phyloP scores from a whole-genome alignment of 108 stramenopile genomes.

The Craspedostauros australis region DNA sequence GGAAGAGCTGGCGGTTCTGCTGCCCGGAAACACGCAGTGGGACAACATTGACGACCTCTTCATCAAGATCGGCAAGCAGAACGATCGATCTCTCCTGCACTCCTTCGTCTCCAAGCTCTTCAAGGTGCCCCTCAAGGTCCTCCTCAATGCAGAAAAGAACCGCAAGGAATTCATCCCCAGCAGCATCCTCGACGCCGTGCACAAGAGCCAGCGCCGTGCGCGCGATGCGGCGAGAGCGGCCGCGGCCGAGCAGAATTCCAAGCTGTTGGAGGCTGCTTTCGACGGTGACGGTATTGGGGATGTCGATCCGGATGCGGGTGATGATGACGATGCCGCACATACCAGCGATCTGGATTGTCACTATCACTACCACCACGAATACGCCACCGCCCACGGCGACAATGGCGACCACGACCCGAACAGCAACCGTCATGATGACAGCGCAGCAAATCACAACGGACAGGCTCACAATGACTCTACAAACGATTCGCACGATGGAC shows the following conservation, averaged over 20 bases:
- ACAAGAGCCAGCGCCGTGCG: slow-evolving; percentile 32
- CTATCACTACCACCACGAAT: too few relatives aligned
- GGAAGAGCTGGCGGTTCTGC: slow-evolving; percentile 42
- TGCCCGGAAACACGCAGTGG: slow-evolving; percentile 69
- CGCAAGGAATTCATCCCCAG: slow-evolving; percentile 10
- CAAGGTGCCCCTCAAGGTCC: slow-evolving; percentile 47
- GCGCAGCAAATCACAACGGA: neutral
- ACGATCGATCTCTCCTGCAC: slow-evolving; percentile 56
- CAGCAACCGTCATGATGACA: neutral
- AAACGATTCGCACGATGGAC: neutral
- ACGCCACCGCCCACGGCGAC: too few relatives aligned
- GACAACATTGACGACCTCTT: slow-evolving; percentile 58
- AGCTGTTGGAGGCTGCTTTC: too few relatives aligned
- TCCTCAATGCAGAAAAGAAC: slow-evolving; percentile 45
- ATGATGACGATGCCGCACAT: too few relatives aligned
- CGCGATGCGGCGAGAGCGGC: slow-evolving; percentile 31
- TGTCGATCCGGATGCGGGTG: too few relatives aligned
- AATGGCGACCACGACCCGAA: slow-evolving; percentile 3
- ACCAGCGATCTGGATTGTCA: too few relatives aligned
- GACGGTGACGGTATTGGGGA: too few relatives aligned
- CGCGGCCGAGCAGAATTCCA: slow-evolving; percentile 13
- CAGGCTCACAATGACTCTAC: neutral
- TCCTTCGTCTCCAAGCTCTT: slow-evolving; percentile 67
- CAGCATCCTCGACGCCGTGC: slow-evolving; percentile 37
- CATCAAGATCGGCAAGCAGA: slow-evolving; percentile 57